phyloP scores from a whole-genome alignment of 1,284 basidiomycete genomes.

The Psilocybe mexicana region DNA sequence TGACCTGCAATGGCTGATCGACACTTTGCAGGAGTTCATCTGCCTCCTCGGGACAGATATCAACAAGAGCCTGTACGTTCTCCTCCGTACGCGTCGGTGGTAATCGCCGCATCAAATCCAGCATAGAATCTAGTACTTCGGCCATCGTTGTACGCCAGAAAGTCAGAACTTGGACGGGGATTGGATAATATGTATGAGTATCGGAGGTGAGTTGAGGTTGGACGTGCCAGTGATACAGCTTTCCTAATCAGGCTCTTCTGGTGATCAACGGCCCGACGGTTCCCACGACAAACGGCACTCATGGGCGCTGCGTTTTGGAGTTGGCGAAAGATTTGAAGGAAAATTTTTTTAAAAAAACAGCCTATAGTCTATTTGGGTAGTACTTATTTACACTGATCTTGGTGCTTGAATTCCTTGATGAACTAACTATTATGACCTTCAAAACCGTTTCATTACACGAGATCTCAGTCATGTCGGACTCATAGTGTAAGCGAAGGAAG shows the following conservation, averaged over 20 bases:
- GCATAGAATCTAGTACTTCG: constrained; percentile 84
- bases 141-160: constrained; percentile 45
- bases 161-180: background rate
- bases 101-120: constrained; percentile 94
- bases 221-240: background rate
- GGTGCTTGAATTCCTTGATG: no score
- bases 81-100: constrained; percentile 91
- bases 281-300: background rate
- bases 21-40: constrained; percentile 95
- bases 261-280: background rate
- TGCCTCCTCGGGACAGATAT: constrained; percentile 90
- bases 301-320: no score
- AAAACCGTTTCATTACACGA: no score
- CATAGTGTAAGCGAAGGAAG: no score
- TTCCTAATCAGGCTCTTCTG: constrained; percentile 4
- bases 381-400: no score
- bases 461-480: no score
- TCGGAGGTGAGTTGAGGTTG: background rate
- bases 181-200: background rate
- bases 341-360: no score
- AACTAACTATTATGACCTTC: no score
- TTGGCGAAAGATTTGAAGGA: no score
- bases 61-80: constrained; percentile 83
- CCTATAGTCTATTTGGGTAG: no score
- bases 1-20: constrained; percentile 90